These are phyloP conservation scores for Diaporthe aspalathi DNA, from an alignment of 2,329 filamentous ascomycete genomes.

Conservation along the genomic window DNA sequence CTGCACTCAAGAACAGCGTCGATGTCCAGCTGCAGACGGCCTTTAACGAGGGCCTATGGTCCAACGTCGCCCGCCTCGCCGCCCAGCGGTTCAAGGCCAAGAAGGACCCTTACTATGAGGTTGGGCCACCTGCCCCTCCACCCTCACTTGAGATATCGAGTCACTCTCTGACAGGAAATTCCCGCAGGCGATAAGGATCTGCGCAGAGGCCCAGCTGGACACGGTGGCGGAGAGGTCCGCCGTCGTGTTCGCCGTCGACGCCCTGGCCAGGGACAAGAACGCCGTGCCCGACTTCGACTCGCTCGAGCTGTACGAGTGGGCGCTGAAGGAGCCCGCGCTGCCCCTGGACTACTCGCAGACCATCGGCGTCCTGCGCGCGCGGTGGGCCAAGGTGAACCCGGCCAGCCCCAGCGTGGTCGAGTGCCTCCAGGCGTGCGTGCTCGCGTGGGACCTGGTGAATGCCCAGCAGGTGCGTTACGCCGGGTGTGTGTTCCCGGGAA, in stretches of 20 bases:
- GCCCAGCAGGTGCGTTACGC: constrained; percentile 63
- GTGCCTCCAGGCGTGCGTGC: constrained; percentile 64
- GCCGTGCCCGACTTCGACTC: constrained; percentile 61
- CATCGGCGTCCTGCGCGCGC: constrained; percentile 61
- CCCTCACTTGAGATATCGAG: neutral
- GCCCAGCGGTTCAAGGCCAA: constrained; percentile 61
- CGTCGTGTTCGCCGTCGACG: constrained; percentile 57
- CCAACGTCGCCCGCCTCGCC: constrained; percentile 61
- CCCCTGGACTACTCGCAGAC: constrained; percentile 57
- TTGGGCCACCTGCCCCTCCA: too few relatives aligned
- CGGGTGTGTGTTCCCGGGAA: neutral
- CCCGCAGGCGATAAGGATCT: constrained; percentile 58
- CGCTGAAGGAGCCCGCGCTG: constrained; percentile 50
- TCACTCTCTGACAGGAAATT: neutral
- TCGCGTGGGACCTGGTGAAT: constrained; percentile 66
- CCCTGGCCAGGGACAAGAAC: constrained; percentile 59
- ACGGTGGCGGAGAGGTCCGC: constrained; percentile 58
- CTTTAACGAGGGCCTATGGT: constrained; percentile 67
- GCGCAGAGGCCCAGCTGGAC: constrained; percentile 65
- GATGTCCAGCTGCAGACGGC: constrained; percentile 67
- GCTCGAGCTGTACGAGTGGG: constrained; percentile 67
- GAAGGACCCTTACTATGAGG: constrained; percentile 68
- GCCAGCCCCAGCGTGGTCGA: constrained; percentile 55
- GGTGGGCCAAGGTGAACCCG: constrained; percentile 65
- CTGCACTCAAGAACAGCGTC: constrained; percentile 60